Base-by-base conservation (phyloP, 805 yeast genomes). In the Schwanniomyces sp. region DNA sequence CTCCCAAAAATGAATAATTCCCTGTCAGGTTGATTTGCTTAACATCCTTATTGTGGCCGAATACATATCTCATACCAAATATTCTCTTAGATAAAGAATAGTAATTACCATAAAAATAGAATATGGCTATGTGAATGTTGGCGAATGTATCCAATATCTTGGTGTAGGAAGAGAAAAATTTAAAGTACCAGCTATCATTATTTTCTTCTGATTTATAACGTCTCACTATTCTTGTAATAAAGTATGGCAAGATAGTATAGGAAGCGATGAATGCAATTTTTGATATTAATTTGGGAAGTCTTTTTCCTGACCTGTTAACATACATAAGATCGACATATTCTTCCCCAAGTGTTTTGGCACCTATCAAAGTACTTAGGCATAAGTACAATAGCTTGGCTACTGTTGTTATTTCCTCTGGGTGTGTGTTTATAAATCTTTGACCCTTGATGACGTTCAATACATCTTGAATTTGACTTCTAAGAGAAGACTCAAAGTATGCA, bases 331-430 rank as follows among this genome's bases (percentile, higher is more conserved):
- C 96, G 11, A 91, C 91, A 65, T 92, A 92, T 66, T 92, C 97
- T 62, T 92, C 98, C 1, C 99, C 99, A 25, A 94, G 68, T 0
- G 98, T 92, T 45, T 92, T 75, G 1, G 88, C 80, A 0, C 92
- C 92, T 5, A 80, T 49, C 11, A 86, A 67, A 0, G 97, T 91
- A 0, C 97, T 92, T 18, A 88, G 67, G 2, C 77, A 64, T n/a
- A 89, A 70, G 60, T 92, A 92, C 0, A 85, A 39, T 1, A 84
- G 63, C 44, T 84, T 83, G 8, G 86, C 80, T 2, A 73, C 61
- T 0, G 81, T 75, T 0, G 84, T 69, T 11, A 91, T 72, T 54
- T 85, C 88, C 39, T 80, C 77, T 2, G 86, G 79, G 55, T 85
- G 78, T 3, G 78, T 67, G 57, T 88, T 85, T 9, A 84, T 73